Evolutionary conservation across 495 filamentous ascomycete genomes (phyloP).

Genomic region (Daldinia bambusicola): DNA sequence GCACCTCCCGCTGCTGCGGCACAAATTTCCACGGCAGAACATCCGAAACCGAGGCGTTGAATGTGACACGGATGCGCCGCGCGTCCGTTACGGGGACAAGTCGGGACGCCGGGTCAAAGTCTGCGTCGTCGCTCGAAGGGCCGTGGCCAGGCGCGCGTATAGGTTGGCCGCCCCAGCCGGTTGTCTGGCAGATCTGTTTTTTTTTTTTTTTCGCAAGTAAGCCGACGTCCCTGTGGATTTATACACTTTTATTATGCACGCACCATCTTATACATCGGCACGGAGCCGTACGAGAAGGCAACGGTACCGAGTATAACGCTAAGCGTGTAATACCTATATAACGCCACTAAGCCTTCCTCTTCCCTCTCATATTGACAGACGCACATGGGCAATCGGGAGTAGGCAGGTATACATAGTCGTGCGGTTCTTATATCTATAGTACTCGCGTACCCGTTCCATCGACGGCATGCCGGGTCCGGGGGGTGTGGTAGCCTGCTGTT

Average conservation of each 20-base stretch:
- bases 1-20: constrained; percentile 96
- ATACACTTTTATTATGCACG: constrained; percentile 2
- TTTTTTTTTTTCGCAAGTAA: background rate
- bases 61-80: constrained; percentile 92
- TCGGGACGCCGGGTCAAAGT: constrained; percentile 73
- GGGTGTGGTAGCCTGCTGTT: constrained; percentile 26
- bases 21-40: constrained; percentile 97
- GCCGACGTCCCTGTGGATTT: no score
- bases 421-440: constrained; percentile 67
- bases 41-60: constrained; percentile 93
- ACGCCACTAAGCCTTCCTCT: constrained; percentile 30
- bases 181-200: constrained; percentile 92
- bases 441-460: constrained; percentile 65
- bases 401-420: constrained; percentile 63
- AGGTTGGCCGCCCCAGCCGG: constrained; percentile 93
- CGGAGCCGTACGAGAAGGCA: constrained; percentile 92
- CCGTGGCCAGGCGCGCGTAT: constrained; percentile 80
- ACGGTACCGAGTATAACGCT: constrained; percentile 90
- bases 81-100: constrained; percentile 82
- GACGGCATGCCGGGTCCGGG: constrained; percentile 48
- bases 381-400: background rate
- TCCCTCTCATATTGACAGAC: background rate
- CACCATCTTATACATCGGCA: constrained; percentile 98
- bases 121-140: constrained; percentile 54
- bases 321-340: constrained; percentile 81